Percentiles rank a stretch among this genome's conserved stretches.
phyloP scores from a whole-genome alignment of 257 asterid genomes.

The Salvia miltiorrhiza region DNA sequence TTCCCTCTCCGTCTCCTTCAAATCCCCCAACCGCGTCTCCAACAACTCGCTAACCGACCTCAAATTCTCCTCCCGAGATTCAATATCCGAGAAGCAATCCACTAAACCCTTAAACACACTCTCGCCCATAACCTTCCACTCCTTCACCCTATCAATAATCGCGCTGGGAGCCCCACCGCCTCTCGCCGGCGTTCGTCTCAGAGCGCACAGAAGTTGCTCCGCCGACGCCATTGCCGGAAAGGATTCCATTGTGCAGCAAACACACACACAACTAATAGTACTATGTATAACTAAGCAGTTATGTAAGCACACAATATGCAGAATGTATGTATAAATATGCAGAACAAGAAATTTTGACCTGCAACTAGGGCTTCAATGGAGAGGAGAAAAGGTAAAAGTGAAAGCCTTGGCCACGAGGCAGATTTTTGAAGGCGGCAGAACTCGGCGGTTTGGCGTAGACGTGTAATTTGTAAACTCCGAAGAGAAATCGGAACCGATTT shows the following conservation, averaged over 20 bases:
- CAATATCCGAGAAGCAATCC: constrained; percentile 19
- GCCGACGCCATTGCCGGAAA: not conserved
- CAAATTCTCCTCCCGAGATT: constrained; percentile 22
- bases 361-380: not conserved
- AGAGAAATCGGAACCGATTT: too few species aligned
- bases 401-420: not conserved
- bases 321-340: not conserved
- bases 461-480: too few species aligned
- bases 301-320: not conserved
- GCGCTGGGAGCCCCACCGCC: not conserved
- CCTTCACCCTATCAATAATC: constrained; percentile 16
- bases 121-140: constrained; percentile 32
- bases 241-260: not conserved
- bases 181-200: not conserved
- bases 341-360: not conserved
- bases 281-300: not conserved
- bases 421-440: not conserved
- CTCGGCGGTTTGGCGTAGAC: not conserved
- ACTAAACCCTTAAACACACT: constrained; percentile 17
- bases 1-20: constrained; percentile 27
- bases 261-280: not conserved
- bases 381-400: not conserved
- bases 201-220: constrained; percentile 12
- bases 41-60: not conserved
- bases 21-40: constrained; percentile 19